Percentiles rank a stretch among this genome's conserved stretches.
These are phyloP conservation scores for Chlamydomonas incerta DNA, from an alignment of 139 green algal genomes.

Conservation along the genomic window DNA sequence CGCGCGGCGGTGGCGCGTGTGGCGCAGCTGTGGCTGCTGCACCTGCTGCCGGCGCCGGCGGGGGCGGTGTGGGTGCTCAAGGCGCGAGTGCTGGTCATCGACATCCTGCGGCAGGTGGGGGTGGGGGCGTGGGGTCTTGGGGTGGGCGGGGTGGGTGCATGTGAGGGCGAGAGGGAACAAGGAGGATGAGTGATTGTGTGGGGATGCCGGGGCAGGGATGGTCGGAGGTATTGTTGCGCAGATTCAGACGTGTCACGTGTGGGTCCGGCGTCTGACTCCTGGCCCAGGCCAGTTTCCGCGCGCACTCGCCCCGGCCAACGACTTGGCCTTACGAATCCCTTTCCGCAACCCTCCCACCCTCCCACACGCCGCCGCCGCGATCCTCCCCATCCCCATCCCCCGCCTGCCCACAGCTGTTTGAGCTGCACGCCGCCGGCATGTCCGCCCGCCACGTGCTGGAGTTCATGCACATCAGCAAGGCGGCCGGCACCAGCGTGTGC, in stretches of 20 bases:
- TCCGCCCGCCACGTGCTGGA: neutral
- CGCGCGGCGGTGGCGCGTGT: neutral
- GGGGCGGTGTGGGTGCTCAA: neutral
- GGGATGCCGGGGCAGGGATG: no score
- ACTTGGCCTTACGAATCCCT: no score
- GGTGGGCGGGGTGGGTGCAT: no score
- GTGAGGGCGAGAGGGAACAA: neutral
- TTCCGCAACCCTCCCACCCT: neutral
- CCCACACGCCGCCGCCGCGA: neutral
- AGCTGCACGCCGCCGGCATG: conserved; percentile 19
- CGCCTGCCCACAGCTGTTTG: conserved; percentile 1
- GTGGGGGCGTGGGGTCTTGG: no score
- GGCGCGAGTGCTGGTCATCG: neutral
- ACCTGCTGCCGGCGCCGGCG: neutral
- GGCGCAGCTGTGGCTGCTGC: conserved; percentile 9
- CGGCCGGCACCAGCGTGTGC: conserved; percentile 28
- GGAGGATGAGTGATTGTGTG: no score
- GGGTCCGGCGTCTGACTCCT: no score
- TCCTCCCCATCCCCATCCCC: neutral
- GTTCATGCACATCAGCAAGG: conserved; percentile 39
- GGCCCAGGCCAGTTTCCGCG: no score
- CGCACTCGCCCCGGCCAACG: no score
- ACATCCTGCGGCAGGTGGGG: conserved; percentile 7
- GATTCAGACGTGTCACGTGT: no score
- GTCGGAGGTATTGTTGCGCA: no score